Conservation (phyloP, 2,329 filamentous ascomycete species). For the Colletotrichum chrysophilum region DNA sequence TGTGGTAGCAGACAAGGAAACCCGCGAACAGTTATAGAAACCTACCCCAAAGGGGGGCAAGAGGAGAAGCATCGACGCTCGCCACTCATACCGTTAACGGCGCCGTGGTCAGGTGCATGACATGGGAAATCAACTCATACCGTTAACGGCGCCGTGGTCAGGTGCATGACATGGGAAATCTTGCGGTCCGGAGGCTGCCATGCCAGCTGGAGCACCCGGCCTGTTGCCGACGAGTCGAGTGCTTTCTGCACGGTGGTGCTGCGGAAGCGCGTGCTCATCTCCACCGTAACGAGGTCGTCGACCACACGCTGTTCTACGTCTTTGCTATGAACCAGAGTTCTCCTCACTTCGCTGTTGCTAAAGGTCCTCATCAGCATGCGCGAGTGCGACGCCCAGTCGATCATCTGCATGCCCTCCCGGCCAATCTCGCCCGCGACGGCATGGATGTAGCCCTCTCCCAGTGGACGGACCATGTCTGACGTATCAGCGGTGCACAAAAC, state of each 20-base stretch:
- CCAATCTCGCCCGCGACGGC: slow-evolving; percentile 10
- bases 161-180: slow-evolving; percentile 14
- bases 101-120: slow-evolving; percentile 19
- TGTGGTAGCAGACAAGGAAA: neutral
- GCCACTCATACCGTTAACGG: neutral
- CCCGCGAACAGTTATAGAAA: neutral
- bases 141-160: slow-evolving; percentile 6
- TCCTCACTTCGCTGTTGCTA: slow-evolving; percentile 12
- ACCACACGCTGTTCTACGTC: neutral
- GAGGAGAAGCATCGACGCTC: neutral
- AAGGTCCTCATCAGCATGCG: neutral
- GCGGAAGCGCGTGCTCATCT: slow-evolving; percentile 10
- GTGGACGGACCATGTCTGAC: neutral
- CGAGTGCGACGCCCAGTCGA: slow-evolving; percentile 4
- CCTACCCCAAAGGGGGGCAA: neutral
- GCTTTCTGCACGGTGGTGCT: neutral
- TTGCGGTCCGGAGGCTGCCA: slow-evolving; percentile 18
- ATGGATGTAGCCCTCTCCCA: slow-evolving; percentile 14
- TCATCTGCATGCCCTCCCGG: neutral
- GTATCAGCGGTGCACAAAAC: slow-evolving; percentile 7
- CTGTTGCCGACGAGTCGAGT: neutral
- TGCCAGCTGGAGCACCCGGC: slow-evolving; percentile 10
- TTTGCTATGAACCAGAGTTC: neutral
- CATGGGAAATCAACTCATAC: neutral
- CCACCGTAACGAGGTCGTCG: slow-evolving; percentile 4